Evolutionary conservation across 1,139 yeast genomes (phyloP).

Genomic region (Ogataea hybrid): DNA sequence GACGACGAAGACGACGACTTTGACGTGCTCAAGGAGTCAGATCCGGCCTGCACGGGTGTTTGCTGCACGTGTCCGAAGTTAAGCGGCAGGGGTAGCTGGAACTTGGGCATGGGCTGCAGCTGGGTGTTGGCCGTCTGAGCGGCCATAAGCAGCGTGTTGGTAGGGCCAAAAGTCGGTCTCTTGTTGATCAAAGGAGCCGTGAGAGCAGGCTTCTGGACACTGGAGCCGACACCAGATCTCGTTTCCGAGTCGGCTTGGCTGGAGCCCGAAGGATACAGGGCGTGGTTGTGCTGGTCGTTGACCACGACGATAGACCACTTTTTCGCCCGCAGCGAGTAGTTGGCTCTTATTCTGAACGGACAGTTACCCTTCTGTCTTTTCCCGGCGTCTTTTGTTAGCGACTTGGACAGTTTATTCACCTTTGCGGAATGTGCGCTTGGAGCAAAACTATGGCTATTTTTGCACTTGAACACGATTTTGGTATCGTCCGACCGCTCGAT

Average conservation of each 20-base stretch:
- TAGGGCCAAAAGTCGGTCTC: conserved; percentile 21
- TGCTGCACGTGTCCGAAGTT: conserved; percentile 15
- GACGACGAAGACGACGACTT: conserved; percentile 21
- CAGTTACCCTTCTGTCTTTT: conserved; percentile 35
- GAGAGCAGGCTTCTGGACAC: conserved; percentile 7
- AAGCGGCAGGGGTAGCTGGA: conserved; percentile 23
- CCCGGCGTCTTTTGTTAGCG: conserved; percentile 11
- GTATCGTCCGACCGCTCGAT: conserved; percentile 69
- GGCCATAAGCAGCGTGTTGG: conserved; percentile 23
- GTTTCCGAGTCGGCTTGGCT: conserved; percentile 5
- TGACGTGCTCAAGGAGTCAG: conserved; percentile 8
- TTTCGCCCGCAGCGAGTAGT: conserved; percentile 53
- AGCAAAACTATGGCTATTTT: conserved; percentile 33
- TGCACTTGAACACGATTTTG: conserved; percentile 71
- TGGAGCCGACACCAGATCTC: conserved; percentile 5
- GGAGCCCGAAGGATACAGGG: conserved; percentile 19
- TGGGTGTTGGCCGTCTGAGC: conserved; percentile 21
- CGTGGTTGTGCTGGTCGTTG: conserved; percentile 48
- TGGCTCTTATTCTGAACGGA: conserved; percentile 70
- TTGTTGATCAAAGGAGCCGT: conserved; percentile 6
- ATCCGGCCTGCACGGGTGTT: conserved; percentile 7
- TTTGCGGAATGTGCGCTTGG: conserved; percentile 9
- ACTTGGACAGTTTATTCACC: conserved; percentile 6
- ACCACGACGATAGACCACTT: conserved; percentile 63
- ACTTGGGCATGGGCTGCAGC: conserved; percentile 16